Base-by-base conservation (phyloP, 257 asterid species). In the Nicotiana attenuata region DNA sequence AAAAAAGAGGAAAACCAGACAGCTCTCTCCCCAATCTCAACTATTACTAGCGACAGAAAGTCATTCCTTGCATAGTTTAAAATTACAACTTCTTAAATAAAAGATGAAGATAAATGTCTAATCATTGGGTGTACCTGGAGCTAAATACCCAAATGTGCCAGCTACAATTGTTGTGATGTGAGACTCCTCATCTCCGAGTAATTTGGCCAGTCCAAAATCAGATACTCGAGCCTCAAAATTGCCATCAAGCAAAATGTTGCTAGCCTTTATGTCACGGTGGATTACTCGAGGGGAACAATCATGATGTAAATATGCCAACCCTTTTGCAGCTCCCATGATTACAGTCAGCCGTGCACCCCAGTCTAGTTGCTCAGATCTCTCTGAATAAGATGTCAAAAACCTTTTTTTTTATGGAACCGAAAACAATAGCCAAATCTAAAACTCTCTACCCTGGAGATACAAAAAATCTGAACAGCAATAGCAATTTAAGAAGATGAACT, bases 141-240 rank as follows among this genome's bases (percentile, higher is more conserved):
- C 98, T 82, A 95, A 91, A 89, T 95, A 95, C 71, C 98, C 99
- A 89, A 93, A 95, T 59, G 98, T 95, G 60, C 99, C 98, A 78
- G 98, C 99, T 85, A 95, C 99, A 84, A 95, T 95, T 66, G 99
- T 95, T 47, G 99, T 93, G 82, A 93, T 95, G 89, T 95, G 99
- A 65, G 99, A 93, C 81, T 95, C 99, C 80, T 93, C 98, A 85
- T 95, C 99, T 91, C 89, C 90, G 85, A 95, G 87, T 82, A 95
- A 86, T 84, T 95, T 95, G 85, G 99, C 99, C 85, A 93, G 89
- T 80, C 99, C 99, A 83, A 95, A 95, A 88, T 95, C 98, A 45
- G 98, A 94, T 53, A 95, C 99, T 53, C 98, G 91, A 83, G 99
- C 99, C 83, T 91, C 97, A 82, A 93, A 91, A 89, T 90, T 90